Conservation (phyloP, 352 stramenopile genomes). For the Sclerospora graminicola region DNA sequence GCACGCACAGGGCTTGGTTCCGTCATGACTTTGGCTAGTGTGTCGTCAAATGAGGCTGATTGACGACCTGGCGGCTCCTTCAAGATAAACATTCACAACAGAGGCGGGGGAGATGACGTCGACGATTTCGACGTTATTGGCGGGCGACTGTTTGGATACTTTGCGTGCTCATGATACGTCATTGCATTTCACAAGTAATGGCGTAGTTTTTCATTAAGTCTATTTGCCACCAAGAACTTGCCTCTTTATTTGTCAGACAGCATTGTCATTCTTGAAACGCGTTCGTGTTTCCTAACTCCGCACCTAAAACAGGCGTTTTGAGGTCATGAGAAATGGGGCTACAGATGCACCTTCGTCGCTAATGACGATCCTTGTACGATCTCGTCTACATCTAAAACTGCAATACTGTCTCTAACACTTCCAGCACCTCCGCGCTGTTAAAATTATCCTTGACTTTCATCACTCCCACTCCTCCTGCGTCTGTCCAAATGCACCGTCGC, state of each 20-base stretch:
- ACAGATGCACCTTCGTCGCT: no score
- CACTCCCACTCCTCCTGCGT: no score
- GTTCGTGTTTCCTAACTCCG: slow-evolving; percentile 44
- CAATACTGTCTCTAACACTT: no score
- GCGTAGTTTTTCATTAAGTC: slow-evolving; percentile 29
- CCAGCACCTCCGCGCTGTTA: no score
- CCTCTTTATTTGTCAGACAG: slow-evolving; percentile 43
- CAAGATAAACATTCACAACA: slow-evolving; percentile 50
- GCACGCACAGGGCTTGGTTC: slow-evolving; percentile 10
- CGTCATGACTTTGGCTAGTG: slow-evolving; percentile 8
- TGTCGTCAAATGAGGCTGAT: slow-evolving; percentile 7
- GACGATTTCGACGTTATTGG: slow-evolving; percentile 32
- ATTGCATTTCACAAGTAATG: slow-evolving; percentile 61
- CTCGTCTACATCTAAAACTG: no score
- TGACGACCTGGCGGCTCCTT: slow-evolving; percentile 22
- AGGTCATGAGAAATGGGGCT: no score
- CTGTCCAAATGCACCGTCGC: no score
- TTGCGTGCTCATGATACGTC: slow-evolving; percentile 59
- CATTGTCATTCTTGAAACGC: slow-evolving; percentile 61
- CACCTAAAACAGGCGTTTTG: no score
- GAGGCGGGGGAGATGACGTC: slow-evolving; percentile 19
- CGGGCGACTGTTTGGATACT: slow-evolving; percentile 27
- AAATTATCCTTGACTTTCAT: no score
- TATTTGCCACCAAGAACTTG: slow-evolving; percentile 61
- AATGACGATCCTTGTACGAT: no score